Evolutionary conservation across 257 asterid species (phyloP).

Genomic region (Parsonsia alboflavescens): DNA sequence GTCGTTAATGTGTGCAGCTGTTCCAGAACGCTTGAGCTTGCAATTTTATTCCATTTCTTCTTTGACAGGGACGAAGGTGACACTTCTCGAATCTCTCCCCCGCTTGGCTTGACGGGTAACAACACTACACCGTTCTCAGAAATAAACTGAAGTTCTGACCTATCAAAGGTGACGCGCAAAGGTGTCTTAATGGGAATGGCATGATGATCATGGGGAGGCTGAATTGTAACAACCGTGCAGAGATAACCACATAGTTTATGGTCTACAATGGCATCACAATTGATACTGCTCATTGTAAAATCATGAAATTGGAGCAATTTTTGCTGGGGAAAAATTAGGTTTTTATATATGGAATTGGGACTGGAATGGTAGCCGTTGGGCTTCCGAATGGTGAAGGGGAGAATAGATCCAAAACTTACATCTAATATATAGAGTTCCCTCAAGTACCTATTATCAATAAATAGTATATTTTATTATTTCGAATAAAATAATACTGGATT

Average conservation of each 20-base stretch:
- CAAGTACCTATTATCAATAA: too few species aligned
- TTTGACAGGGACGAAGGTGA: conserved; percentile 18
- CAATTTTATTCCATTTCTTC: conserved; percentile 56
- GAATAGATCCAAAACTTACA: too few species aligned
- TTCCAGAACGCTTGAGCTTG: conserved; percentile 70
- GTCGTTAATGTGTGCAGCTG: conserved; percentile 54
- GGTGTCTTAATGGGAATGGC: conserved; percentile 33
- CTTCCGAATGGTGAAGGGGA: too few species aligned
- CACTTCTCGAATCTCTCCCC: neutral
- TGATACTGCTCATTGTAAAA: conserved; percentile 30
- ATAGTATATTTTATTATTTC: too few species aligned
- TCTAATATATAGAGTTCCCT: too few species aligned
- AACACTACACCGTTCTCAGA: conserved; percentile 13
- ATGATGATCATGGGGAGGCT: conserved; percentile 23
- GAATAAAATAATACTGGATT: too few species aligned
- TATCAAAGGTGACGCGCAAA: conserved; percentile 41
- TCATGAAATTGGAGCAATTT: neutral
- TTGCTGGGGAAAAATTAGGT: neutral
- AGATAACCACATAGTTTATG: conserved; percentile 80
- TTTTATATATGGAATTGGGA: neutral
- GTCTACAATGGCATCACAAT: conserved; percentile 30
- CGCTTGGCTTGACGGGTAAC: conserved; percentile 31
- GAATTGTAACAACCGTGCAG: conserved; percentile 34
- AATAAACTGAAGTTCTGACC: conserved; percentile 33
- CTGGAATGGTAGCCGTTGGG: too few species aligned